These are phyloP conservation scores for Stagonosporopsis rhizophila DNA, from an alignment of 2,329 filamentous ascomycete genomes.

Conservation along the genomic window DNA sequence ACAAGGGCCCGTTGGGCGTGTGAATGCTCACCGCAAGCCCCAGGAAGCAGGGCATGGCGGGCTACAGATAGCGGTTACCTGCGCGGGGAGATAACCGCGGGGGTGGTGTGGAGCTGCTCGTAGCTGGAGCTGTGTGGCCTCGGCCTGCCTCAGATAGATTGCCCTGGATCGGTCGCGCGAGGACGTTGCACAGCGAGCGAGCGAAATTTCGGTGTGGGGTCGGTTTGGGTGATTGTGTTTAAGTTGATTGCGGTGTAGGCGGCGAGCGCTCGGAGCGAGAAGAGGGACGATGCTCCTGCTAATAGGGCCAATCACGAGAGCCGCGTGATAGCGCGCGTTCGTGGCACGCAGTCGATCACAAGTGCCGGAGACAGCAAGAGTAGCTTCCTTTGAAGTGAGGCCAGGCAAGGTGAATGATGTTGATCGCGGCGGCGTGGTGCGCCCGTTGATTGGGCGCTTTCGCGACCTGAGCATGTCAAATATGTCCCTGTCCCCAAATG, in stretches of 20 bases:
- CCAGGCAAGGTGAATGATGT: neutral
- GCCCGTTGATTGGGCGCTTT: constrained; percentile 15
- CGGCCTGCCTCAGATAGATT: constrained; percentile 27
- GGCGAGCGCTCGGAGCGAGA: constrained; percentile 18
- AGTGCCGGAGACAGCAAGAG: neutral
- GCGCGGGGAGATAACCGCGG: constrained; percentile 29
- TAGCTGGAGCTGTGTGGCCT: constrained; percentile 27
- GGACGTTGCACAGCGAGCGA: constrained; percentile 19
- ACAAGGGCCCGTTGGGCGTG: constrained; percentile 76
- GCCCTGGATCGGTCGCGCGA: constrained; percentile 13
- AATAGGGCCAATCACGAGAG: constrained; percentile 27
- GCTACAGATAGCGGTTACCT: constrained; percentile 13
- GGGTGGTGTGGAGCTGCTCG: constrained; percentile 20
- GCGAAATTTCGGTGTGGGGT: constrained; percentile 23
- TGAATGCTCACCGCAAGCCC: constrained; percentile 98
- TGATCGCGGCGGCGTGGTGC: constrained; percentile 6
- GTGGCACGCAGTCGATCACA: constrained; percentile 13
- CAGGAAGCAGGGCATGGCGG: constrained; percentile 91
- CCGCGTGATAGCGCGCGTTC: constrained; percentile 19
- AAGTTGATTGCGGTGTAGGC: constrained; percentile 17
- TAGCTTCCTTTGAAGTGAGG: neutral
- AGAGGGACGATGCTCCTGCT: constrained; percentile 16
- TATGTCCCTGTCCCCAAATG: neutral
- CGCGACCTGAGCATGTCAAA: constrained; percentile 8
- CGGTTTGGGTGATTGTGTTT: constrained; percentile 5